Evolutionary conservation across 192 early-diverging fungal species (phyloP), one percentile per base, ranked within the genome.

Genomic region (Podila minutissima): DNA sequence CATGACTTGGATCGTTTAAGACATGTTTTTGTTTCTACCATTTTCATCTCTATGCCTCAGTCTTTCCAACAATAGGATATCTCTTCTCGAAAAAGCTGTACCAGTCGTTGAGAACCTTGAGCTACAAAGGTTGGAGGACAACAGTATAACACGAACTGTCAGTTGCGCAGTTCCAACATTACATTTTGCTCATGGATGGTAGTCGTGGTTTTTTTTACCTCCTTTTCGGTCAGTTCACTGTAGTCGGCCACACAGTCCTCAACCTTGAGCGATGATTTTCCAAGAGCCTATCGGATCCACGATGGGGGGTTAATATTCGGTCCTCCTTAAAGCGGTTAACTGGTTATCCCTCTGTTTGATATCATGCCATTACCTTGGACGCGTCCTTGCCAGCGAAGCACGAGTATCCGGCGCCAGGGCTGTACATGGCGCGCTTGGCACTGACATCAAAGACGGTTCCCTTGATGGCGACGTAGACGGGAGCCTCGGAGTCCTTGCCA

Each of bases 391-490:
- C 95, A 28, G 94, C 92, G 83, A 96, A 95, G 29, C 90, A 84
- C 60, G 83, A 75, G 79, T 96, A 96, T 58, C 91, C 91, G n/a
- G 67, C 70, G 4, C 86, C 89, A 6, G 89, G 89, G 28, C 84
- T 79, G 83, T 96, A 96, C 85, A 89, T 86, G 41, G 86, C 87
- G 29, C 83, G 83, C 62, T 90, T 89, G 59, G 59, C 35, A 2
- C 90, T 84, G 26, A 96, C 93, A 86, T 96, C 93, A 72, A 91
- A 96, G 9, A 96, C 88, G 62, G 85, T 90, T 11, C 95, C 93
- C 82, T 95, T 96, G 63, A 96, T 84, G 5, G 93, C 95, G n/a
- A 96, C 86, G 71, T 94, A 96, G 68, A 96, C 89, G 12, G 93
- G 89, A 59, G 69, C 51, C 35, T 74, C 72, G 1, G 83, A 48